Percentiles rank a stretch among this genome's conserved stretches.
phyloP scores from a whole-genome alignment of 2,329 filamentous ascomycete genomes.

The Aspergillus aculeatus region DNA sequence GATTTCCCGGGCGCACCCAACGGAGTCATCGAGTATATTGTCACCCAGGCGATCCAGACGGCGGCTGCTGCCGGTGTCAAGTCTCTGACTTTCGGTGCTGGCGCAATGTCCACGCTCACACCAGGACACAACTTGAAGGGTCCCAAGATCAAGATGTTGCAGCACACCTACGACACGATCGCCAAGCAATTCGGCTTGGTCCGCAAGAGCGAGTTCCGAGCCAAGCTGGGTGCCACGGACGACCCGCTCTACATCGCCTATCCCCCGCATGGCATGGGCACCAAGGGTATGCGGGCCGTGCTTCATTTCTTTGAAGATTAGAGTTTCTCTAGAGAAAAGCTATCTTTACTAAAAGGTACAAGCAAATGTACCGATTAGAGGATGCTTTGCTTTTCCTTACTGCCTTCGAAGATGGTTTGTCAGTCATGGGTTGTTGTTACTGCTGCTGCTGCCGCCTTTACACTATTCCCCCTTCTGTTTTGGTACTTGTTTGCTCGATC shows the following conservation, averaged over 20 bases:
- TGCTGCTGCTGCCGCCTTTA: neutral
- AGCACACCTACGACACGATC: conserved; percentile 76
- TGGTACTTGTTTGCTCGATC: neutral
- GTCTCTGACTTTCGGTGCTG: conserved; percentile 81
- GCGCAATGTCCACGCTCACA: conserved; percentile 70
- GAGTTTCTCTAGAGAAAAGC: neutral
- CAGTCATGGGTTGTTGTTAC: neutral
- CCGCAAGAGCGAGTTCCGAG: conserved; percentile 83
- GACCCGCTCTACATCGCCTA: conserved; percentile 90
- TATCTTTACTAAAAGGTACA: neutral
- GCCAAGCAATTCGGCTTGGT: conserved; percentile 78
- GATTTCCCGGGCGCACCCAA: conserved; percentile 87
- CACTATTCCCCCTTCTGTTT: neutral
- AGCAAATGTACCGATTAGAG: neutral
- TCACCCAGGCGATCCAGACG: conserved; percentile 67
- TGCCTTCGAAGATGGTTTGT: neutral
- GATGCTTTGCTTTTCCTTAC: neutral
- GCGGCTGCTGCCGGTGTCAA: conserved; percentile 59
- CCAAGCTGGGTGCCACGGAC: conserved; percentile 82
- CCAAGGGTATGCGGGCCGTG: conserved; percentile 79
- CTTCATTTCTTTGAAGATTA: conserved; percentile 81
- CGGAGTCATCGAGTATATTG: conserved; percentile 81
- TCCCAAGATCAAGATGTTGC: conserved; percentile 75
- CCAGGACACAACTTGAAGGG: conserved; percentile 81
- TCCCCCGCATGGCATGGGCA: conserved; percentile 78